Evolutionary conservation across 805 yeast species (phyloP).

Genomic region (Cyberlindnera veronae): DNA sequence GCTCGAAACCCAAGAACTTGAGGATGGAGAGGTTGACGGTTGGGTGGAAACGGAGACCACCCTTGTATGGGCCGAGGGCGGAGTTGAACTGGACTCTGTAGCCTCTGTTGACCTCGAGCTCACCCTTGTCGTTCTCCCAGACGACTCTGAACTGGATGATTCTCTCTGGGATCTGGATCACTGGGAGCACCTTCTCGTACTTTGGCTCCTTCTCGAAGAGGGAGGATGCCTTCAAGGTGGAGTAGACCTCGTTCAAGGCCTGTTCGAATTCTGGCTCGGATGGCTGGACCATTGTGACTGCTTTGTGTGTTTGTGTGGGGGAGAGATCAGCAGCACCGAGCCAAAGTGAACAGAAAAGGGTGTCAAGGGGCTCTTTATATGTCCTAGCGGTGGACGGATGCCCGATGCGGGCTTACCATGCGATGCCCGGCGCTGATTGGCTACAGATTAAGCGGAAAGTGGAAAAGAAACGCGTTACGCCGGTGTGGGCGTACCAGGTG

Average conservation of each 20-base stretch:
- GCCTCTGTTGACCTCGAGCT: conserved; percentile 91
- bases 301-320: background rate
- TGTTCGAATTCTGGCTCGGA: conserved; percentile 98
- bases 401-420: conserved; percentile 2
- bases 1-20: conserved; percentile 97
- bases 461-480: conserved; percentile 9
- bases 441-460: conserved; percentile 16
- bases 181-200: conserved; percentile 82
- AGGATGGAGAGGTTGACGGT: conserved; percentile 91
- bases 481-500: conserved; percentile 17
- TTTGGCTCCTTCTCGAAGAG: conserved; percentile 86
- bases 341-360: background rate
- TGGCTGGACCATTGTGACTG: conserved; percentile 64
- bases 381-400: background rate
- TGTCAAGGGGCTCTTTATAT: conserved; percentile 1
- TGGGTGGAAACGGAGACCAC: conserved; percentile 98
- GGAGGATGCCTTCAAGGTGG: conserved; percentile 88
- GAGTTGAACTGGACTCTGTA: conserved; percentile 98
- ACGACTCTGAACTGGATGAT: conserved; percentile 94
- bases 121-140: conserved; percentile 96
- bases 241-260: conserved; percentile 90
- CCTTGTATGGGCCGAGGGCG: conserved; percentile 98
- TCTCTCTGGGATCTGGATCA: conserved; percentile 94
- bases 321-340: background rate
- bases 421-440: conserved; percentile 17